Base-by-base conservation (phyloP, 768 basidiomycete genomes). In the Suillus plorans region DNA sequence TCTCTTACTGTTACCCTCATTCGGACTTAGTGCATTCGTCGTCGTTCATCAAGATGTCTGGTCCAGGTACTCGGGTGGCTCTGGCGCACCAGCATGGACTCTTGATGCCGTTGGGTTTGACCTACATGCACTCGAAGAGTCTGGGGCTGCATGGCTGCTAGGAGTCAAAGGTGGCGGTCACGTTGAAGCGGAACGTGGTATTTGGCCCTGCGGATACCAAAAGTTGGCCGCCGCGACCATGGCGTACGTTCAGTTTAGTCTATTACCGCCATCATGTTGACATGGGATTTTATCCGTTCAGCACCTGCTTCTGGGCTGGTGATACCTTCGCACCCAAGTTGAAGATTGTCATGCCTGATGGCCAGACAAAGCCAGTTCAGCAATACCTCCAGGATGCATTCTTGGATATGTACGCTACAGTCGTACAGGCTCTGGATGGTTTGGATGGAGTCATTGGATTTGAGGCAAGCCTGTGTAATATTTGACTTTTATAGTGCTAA, bases 21-120 rank as follows among this genome's bases (percentile, higher is more conserved):
- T 90, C 66, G 89, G 90, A 16, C 74, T 95, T 39, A 80, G 82
- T 4, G 89, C 90, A 3, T 93, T 92, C 69, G 84, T 96, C 20
- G 88, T 87, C 12, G 73, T 97, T 63, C 97, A 99, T 73, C 97
- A 97, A 75, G 95, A 98, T 73, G 94, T 98, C 39, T 98, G 94
- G 92, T 97, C 95, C 0, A 87, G 97, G 5, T 96, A 95, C 70
- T 88, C 89, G 3, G 97, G 97, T 9, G 97, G 97, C 52, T 97
- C 94, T 1, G 97, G 97, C 2, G 96, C 97, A 0, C 97, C 97
- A 1, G 94, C 92, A 4, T 99, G 97, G 97, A 97, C 95, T 1
- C 80, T 99, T 1, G 89, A 94, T 65, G 76, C 85, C 12, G 90
- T 88, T 9, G 97, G 97, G 0, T 94, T 99, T 67, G 92, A 97